These are phyloP conservation scores for Lyophyllum atratum DNA, from an alignment of 768 basidiomycete species.

Conservation along the genomic window DNA sequence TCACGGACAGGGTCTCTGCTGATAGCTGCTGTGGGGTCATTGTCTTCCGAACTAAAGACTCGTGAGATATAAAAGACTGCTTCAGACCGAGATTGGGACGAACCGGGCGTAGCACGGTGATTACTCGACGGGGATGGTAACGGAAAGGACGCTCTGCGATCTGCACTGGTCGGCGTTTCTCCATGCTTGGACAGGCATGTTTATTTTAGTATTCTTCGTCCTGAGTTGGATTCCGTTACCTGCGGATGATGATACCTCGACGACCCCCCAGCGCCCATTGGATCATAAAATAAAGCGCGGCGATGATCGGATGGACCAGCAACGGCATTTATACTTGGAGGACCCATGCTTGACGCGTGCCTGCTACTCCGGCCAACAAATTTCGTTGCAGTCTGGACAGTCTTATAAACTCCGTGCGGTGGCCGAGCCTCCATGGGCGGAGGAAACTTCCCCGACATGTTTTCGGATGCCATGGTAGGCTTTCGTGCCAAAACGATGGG, in stretches of 20 bases:
- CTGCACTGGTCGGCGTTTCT: background rate
- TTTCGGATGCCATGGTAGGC: no score
- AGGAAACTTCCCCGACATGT: no score
- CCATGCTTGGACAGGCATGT: background rate
- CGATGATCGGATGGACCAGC: background rate
- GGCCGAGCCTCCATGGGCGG: no score
- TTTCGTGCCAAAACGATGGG: no score
- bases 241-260: background rate
- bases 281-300: background rate
- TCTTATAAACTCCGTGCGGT: no score
- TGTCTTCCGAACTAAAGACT: slow-evolving; percentile 6
- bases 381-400: no score
- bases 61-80: background rate
- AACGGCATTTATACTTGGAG: slow-evolving; percentile 1
- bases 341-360: background rate
- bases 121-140: background rate
- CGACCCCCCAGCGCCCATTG: background rate
- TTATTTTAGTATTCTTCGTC: background rate
- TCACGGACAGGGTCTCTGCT: slow-evolving; percentile 1
- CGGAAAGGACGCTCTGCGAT: background rate
- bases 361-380: background rate
- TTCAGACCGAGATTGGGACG: background rate
- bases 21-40: background rate
- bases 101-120: slow-evolving; percentile 13
- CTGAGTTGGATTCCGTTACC: background rate